Evolutionary conservation across 768 basidiomycete genomes (phyloP), one percentile per base, ranked within the genome.

Genomic region (Leucogyrophana mollusca): DNA sequence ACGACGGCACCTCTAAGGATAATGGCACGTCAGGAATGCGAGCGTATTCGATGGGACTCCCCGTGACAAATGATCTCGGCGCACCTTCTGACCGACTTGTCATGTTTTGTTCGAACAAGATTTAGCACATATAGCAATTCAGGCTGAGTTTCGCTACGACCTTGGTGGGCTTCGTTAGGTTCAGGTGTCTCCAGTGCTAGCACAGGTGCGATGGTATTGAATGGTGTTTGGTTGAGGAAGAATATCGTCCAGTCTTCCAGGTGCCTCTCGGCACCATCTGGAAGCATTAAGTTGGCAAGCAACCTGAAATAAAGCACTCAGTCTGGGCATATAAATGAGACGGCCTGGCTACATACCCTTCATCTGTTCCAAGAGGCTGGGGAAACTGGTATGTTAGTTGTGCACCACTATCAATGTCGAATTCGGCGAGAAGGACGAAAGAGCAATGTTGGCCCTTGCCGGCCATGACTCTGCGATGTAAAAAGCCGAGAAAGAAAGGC

Each of bases 241-340:
- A 99, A 99, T 35, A 97, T 84, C 4, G 96, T 98, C 94, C 94
- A 98, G 67, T 98, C 96, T 63, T 95, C 92, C 18, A 87, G 70
- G 51, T 95, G 90, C 41, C 87, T 83, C 69, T 99, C 95, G 23
- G 94, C 96, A 5, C 96, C 96, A 65, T 99, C 96, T 9, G 96
- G 96, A 17, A 99, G 79, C 96, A 99, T 99, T 50, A 95, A 79
- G 72, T 95, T 95, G 3, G 96, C 96, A 4, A 99, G 77, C 14
- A 94, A 79, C 46, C 94, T 97, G 46, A 32, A 2, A 46, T n/a
- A 22, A 21, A 32, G 16, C 0, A 2, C 22, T 55, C 20, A 59
- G 50, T 27, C 25, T 30, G 21, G 3, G 41, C 14, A 20, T 24
- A 22, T 7, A 17, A 46, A 37, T 40, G 33, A 25, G 23, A 38